A percentile compares a stretch with the other conserved stretches of the same genome.
These are phyloP conservation scores for Schizophyllum commune DNA, from an alignment of 1,284 basidiomycete genomes.

Conservation along the genomic window DNA sequence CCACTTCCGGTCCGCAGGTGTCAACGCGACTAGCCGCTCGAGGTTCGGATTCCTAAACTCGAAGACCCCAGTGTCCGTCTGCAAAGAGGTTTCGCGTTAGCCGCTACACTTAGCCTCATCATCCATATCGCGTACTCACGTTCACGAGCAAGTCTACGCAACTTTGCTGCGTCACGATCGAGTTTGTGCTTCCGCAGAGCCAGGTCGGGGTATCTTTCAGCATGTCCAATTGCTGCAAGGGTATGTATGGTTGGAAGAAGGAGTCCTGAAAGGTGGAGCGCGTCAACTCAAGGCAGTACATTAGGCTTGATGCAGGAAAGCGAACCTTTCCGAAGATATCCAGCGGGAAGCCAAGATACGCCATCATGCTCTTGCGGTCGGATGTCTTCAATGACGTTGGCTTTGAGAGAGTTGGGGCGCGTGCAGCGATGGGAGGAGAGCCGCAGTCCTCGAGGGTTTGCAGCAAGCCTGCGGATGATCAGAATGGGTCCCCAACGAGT, in stretches of 20 bases:
- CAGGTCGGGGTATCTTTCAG: constrained; percentile 75
- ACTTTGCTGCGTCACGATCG: constrained; percentile 90
- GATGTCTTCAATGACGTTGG: constrained; percentile 84
- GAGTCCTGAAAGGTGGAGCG: constrained; percentile 47
- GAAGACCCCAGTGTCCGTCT: constrained; percentile 81
- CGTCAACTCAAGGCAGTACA: neutral
- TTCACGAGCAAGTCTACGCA: constrained; percentile 92
- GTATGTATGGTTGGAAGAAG: constrained; percentile 98
- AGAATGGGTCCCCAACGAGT: neutral
- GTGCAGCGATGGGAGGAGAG: constrained; percentile 75
- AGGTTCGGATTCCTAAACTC: constrained; percentile 81
- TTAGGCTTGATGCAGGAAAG: neutral
- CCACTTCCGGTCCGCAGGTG: constrained; percentile 94
- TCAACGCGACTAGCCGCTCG: constrained; percentile 74
- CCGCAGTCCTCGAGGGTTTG: constrained; percentile 89
- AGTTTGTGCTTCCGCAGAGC: constrained; percentile 92
- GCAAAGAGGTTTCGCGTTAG: neutral
- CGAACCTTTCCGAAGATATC: constrained; percentile 77
- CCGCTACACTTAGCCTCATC: no score
- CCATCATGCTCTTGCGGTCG: constrained; percentile 85
- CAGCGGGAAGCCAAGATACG: constrained; percentile 87
- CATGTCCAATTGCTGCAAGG: constrained; percentile 92
- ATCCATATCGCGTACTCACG: constrained; percentile 38
- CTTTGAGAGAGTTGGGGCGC: constrained; percentile 58
- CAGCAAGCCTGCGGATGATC: constrained; percentile 48